Evolutionary conservation across 331 rosid species (phyloP).

Genomic region (Cydonia oblonga): DNA sequence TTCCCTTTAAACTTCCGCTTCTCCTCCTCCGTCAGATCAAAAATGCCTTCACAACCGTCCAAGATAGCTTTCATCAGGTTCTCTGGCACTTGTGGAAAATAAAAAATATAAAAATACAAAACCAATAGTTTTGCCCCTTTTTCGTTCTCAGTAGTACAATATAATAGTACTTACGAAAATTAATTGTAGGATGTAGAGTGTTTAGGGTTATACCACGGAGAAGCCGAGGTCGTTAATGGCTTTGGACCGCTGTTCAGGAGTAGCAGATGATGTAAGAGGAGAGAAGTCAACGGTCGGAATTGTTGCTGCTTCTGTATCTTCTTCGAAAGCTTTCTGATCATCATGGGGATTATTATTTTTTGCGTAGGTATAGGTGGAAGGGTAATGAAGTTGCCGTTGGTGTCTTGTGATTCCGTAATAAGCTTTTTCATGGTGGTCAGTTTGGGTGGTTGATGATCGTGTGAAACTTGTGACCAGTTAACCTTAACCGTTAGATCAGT

Average conservation of each 20-base stretch:
- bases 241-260: conserved; percentile 19
- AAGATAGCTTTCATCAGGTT: conserved; percentile 27
- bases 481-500: not conserved
- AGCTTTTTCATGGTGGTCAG: conserved; percentile 17
- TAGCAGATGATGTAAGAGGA: conserved; percentile 10
- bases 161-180: too few species aligned
- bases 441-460: not conserved
- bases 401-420: conserved; percentile 22
- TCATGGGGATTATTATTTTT: not conserved
- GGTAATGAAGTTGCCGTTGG: conserved; percentile 14
- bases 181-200: too few species aligned
- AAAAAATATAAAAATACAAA: not conserved
- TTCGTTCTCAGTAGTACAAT: too few species aligned
- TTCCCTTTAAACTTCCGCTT: conserved; percentile 45
- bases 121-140: not conserved
- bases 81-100: conserved; percentile 1
- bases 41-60: conserved; percentile 29
- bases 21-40: conserved; percentile 55
- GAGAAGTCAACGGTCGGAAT: conserved; percentile 30
- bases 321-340: not conserved
- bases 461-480: not conserved
- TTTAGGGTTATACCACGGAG: conserved; percentile 2
- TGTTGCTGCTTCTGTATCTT: not conserved
- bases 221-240: too few species aligned
- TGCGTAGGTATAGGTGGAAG: conserved; percentile 20